Conservation (phyloP, 352 stramenopile species). For the Pythium graminicola region DNA sequence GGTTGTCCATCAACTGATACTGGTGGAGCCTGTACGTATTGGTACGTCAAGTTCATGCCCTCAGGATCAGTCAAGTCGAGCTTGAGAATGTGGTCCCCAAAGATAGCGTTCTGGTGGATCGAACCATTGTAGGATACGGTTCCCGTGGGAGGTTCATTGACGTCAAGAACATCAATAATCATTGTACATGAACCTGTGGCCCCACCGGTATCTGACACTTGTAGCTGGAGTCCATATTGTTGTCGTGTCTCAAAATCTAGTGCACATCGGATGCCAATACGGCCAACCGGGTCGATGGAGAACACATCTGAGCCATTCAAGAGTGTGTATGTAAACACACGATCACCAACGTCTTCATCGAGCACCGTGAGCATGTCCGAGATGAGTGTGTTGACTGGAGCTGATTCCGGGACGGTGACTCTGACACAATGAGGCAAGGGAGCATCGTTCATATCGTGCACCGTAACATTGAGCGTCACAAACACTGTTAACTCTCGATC, state of each 20-base stretch:
- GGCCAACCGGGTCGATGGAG: slow-evolving; percentile 26
- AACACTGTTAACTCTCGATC: slow-evolving; percentile 12
- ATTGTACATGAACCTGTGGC: slow-evolving; percentile 31
- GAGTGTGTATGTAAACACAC: slow-evolving; percentile 18
- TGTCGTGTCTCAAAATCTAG: slow-evolving; percentile 36
- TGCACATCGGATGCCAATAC: slow-evolving; percentile 23
- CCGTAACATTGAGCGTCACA: slow-evolving; percentile 6
- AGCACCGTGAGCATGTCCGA: slow-evolving; percentile 16
- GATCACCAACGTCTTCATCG: slow-evolving; percentile 26
- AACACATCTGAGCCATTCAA: slow-evolving; percentile 26
- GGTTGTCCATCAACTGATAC: not conserved
- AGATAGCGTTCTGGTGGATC: slow-evolving; percentile 23
- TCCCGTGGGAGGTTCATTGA: slow-evolving; percentile 34
- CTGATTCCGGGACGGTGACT: slow-evolving; percentile 20
- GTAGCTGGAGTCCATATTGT: slow-evolving; percentile 25
- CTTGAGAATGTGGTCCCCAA: slow-evolving; percentile 11
- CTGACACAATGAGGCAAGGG: slow-evolving; percentile 16
- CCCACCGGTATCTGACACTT: slow-evolving; percentile 27
- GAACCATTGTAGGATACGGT: slow-evolving; percentile 28
- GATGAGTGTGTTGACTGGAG: slow-evolving; percentile 17
- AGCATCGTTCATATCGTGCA: slow-evolving; percentile 26
- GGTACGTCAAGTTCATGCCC: slow-evolving; percentile 4
- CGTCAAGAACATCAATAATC: slow-evolving; percentile 33
- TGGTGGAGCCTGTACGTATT: not conserved
- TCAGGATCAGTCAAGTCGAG: slow-evolving; percentile 20